Evolutionary conservation across 768 basidiomycete genomes (phyloP), one percentile per base, ranked within the genome.

Genomic region (Pleurotus cornucopiae): DNA sequence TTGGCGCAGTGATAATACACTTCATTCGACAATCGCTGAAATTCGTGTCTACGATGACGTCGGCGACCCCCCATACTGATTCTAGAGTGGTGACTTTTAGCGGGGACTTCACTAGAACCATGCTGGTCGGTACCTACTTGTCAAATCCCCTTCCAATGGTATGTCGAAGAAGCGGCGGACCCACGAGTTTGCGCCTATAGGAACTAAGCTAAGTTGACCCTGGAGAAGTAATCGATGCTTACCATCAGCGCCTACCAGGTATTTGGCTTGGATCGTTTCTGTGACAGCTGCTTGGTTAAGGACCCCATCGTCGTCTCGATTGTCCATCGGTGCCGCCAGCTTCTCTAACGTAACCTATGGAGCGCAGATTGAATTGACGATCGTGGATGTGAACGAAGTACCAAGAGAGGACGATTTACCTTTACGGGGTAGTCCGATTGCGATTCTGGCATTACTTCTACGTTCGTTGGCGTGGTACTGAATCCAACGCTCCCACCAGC

Each of bases 161-260:
- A 65, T 52, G 1, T 48, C 49, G 6, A 64, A 26, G 6, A 58
- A 46, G 13, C 56, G 53, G 6, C 65, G 55, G 6, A 66, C 56
- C 61, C 61, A 67, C 3, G 64, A 64, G 41, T 62, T 61, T 7
- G 63, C 65, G 45, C 65, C 63, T 63, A 34, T 6, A 20, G 38
- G 9, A 34, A 34, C 30, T 34, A 34, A 34, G 30, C 11, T 6
- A 34, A 34, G 30, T 7, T 2, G 30, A 34, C 6, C 30, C 6
- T 9, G 26, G 9, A 34, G 30, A 3, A 11, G 11, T 6, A 11
- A 34, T 6, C 30, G 6, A 7, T 9, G 25, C 52, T n/a, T 43
- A 62, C 65, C 65, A 49, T 66, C 65, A 26, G 57, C 58, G 11
- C 65, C 65, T 21, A 66, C 59, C 0, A 66, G 49, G 51, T 63